Evolutionary conservation across 371 early-diverging fungal species (phyloP).

Genomic region (Mortierella sp.): DNA sequence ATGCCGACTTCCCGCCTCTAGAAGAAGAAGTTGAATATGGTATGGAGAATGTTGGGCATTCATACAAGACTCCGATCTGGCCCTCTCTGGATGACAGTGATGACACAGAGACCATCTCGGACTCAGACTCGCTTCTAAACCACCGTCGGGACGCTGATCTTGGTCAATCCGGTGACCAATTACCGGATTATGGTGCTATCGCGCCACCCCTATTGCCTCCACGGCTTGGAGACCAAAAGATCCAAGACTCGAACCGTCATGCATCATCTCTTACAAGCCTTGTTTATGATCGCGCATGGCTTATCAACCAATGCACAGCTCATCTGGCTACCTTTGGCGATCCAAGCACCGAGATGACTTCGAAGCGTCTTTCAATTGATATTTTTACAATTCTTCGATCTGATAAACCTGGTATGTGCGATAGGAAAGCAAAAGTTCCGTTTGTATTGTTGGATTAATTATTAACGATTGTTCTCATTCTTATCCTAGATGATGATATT

Average conservation of each 20-base stretch:
- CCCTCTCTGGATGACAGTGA: conserved; percentile 47
- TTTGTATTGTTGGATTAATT: neutral
- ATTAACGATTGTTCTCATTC: neutral
- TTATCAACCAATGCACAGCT: conserved; percentile 41
- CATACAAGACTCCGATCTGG: conserved; percentile 47
- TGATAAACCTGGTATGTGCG: conserved; percentile 34
- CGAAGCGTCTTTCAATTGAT: conserved; percentile 48
- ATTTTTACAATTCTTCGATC: conserved; percentile 54
- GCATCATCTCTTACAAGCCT: conserved; percentile 24
- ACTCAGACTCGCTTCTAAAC: conserved; percentile 29
- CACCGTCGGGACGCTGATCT: conserved; percentile 18
- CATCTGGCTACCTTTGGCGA: conserved; percentile 39
- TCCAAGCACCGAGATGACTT: conserved; percentile 34
- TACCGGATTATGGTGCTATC: conserved; percentile 19
- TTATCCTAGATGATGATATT: conserved; percentile 66
- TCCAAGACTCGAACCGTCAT: neutral
- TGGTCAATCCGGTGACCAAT: conserved; percentile 12
- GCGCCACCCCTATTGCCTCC: conserved; percentile 27
- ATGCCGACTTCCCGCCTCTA: conserved; percentile 37
- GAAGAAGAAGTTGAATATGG: conserved; percentile 51
- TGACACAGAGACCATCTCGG: conserved; percentile 51
- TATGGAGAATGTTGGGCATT: conserved; percentile 41
- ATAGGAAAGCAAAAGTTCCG: neutral
- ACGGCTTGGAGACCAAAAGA: conserved; percentile 8
- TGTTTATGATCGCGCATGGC: conserved; percentile 43